phyloP scores from a whole-genome alignment of 2,329 filamentous ascomycete genomes.

The Samsoniella hepiali region DNA sequence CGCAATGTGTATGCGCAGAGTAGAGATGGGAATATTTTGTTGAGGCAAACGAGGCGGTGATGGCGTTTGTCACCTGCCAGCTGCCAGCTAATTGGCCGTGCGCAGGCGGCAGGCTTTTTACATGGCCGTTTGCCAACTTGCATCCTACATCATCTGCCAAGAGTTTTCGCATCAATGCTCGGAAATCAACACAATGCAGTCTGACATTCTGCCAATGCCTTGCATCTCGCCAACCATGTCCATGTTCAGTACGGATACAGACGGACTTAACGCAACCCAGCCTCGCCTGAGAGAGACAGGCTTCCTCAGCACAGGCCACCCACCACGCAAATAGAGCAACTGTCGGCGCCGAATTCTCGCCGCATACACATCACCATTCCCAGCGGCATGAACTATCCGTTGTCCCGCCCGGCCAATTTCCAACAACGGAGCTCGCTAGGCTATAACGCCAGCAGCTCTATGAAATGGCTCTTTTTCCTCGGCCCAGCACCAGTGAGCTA shows the following conservation, averaged over 20 bases:
- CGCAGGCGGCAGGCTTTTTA: too few species aligned
- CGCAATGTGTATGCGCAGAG: not conserved
- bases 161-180: not conserved
- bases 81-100: not conserved
- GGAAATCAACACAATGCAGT: not conserved
- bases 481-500: not conserved
- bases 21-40: not conserved
- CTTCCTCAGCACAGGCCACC: not conserved
- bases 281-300: not conserved
- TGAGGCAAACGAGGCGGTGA: too few species aligned
- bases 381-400: not conserved
- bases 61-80: not conserved
- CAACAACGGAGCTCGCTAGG: not conserved
- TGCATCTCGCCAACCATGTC: not conserved
- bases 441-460: not conserved
- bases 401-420: not conserved
- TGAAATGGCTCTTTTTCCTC: not conserved
- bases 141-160: constrained; percentile 1
- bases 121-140: not conserved
- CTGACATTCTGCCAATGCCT: too few species aligned
- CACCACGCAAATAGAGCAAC: not conserved
- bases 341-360: not conserved
- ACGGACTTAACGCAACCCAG: not conserved
- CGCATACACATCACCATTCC: not conserved
- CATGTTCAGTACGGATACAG: not conserved